Conservation (phyloP, 345 rosid species). For the Sisymbrium irio region DNA sequence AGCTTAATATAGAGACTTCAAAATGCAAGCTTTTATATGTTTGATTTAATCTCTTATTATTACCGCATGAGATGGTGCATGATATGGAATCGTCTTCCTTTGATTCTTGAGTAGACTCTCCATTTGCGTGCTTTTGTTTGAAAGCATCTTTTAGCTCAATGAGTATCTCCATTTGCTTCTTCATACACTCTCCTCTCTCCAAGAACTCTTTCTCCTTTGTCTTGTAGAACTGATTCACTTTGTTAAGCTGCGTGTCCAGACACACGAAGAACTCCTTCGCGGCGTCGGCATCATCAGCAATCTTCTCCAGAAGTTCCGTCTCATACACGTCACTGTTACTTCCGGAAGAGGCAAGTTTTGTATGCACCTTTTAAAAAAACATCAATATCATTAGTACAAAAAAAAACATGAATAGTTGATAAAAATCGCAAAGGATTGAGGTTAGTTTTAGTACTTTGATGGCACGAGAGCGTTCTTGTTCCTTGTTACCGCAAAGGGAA, state of each 20-base stretch:
- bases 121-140: conserved; percentile 48
- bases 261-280: conserved; percentile 72
- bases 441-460: conserved; percentile 54
- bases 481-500: conserved; percentile 44
- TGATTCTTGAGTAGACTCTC: conserved; percentile 47
- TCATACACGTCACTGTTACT: conserved; percentile 68
- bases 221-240: conserved; percentile 84
- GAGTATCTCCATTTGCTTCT: conserved; percentile 87
- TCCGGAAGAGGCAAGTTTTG: conserved; percentile 61
- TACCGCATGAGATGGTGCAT: conserved; percentile 81
- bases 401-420: neutral
- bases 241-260: conserved; percentile 85
- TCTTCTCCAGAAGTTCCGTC: conserved; percentile 80
- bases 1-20: neutral
- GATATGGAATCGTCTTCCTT: conserved; percentile 78
- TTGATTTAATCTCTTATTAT: neutral
- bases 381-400: neutral
- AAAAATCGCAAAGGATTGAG: neutral
- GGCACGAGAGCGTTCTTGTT: conserved; percentile 47
- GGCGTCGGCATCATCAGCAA: conserved; percentile 69
- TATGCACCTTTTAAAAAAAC: conserved; percentile 61
- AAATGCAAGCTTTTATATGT: neutral
- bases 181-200: conserved; percentile 83
- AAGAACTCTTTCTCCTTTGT: conserved; percentile 83
- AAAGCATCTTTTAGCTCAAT: conserved; percentile 63